A percentile compares a stretch with the other conserved stretches of the same genome.
These are phyloP conservation scores for Nothophaeocryptopus gaeumannii DNA, from an alignment of 2,329 filamentous ascomycete species.

Conservation along the genomic window DNA sequence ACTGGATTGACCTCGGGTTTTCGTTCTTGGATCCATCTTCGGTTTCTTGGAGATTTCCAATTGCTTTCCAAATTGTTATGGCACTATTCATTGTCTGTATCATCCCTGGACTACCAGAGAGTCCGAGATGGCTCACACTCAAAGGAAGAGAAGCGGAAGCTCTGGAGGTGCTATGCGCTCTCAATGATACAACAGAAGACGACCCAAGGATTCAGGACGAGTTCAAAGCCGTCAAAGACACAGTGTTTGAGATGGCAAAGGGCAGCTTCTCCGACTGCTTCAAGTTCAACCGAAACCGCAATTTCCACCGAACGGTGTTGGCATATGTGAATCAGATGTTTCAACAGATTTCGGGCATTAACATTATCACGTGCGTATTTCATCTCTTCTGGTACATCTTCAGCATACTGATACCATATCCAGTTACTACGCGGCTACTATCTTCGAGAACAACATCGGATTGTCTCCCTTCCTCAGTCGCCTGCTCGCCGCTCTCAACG, in stretches of 20 bases:
- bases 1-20: constrained; percentile 52
- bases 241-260: constrained; percentile 36
- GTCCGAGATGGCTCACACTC: constrained; percentile 51
- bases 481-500: constrained; percentile 52
- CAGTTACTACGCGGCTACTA: constrained; percentile 47
- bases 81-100: constrained; percentile 51
- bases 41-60: constrained; percentile 55
- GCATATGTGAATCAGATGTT: constrained; percentile 48
- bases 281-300: constrained; percentile 42
- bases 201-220: constrained; percentile 28
- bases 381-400: no score
- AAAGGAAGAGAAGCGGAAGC: constrained; percentile 36
- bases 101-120: constrained; percentile 54
- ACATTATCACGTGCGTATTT: not conserved
- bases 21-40: constrained; percentile 39
- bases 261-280: constrained; percentile 34
- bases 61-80: constrained; percentile 57
- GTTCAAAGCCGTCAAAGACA: constrained; percentile 37
- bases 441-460: constrained; percentile 53
- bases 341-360: constrained; percentile 40
- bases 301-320: constrained; percentile 44
- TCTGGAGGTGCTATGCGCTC: constrained; percentile 32
- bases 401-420: constrained; percentile 15
- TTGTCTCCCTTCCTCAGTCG: constrained; percentile 49
- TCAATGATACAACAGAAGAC: constrained; percentile 39